Percentiles rank a stretch among this genome's conserved stretches.
phyloP scores from a whole-genome alignment of 495 filamentous ascomycete species.

The Patellaria atrata region DNA sequence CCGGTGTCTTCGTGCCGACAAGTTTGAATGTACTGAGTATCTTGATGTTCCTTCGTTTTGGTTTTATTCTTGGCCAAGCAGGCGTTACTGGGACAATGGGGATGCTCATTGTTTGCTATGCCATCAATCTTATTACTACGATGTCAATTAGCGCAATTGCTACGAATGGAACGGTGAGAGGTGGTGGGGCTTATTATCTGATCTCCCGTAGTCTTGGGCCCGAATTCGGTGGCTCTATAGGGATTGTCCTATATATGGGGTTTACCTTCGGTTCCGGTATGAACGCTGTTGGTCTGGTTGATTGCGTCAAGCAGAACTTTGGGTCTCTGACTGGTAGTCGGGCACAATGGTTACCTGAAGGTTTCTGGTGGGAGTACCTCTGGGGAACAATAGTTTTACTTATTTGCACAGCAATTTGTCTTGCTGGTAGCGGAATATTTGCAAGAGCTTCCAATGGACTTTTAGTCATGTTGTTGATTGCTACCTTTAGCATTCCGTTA shows the following conservation, averaged over 20 bases:
- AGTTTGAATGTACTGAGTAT: slow-evolving; percentile 84
- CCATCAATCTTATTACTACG: slow-evolving; percentile 69
- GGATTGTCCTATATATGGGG: slow-evolving; percentile 77
- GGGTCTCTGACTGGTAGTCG: slow-evolving; percentile 43
- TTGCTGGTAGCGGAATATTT: slow-evolving; percentile 71
- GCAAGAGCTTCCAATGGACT: slow-evolving; percentile 66
- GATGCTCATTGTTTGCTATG: slow-evolving; percentile 56
- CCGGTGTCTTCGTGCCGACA: slow-evolving; percentile 75
- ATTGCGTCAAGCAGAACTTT: slow-evolving; percentile 68
- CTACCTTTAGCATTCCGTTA: slow-evolving; percentile 70
- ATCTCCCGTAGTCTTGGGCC: slow-evolving; percentile 78
- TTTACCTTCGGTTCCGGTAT: slow-evolving; percentile 76
- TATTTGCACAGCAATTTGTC: slow-evolving; percentile 61
- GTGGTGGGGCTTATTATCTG: slow-evolving; percentile 78
- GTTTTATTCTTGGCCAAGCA: slow-evolving; percentile 63
- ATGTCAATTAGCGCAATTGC: slow-evolving; percentile 81
- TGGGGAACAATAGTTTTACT: slow-evolving; percentile 60
- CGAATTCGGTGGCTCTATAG: slow-evolving; percentile 85
- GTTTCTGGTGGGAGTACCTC: slow-evolving; percentile 66
- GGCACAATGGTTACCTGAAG: slow-evolving; percentile 49
- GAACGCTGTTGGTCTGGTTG: slow-evolving; percentile 77
- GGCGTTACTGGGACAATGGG: slow-evolving; percentile 71
- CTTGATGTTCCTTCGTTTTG: slow-evolving; percentile 81
- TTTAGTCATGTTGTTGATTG: slow-evolving; percentile 54
- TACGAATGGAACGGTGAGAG: slow-evolving; percentile 78